A percentile compares a stretch with the other conserved stretches of the same genome.
Evolutionary conservation across 1,139 yeast species (phyloP).

Genomic region (Saccharomyces hybrid): DNA sequence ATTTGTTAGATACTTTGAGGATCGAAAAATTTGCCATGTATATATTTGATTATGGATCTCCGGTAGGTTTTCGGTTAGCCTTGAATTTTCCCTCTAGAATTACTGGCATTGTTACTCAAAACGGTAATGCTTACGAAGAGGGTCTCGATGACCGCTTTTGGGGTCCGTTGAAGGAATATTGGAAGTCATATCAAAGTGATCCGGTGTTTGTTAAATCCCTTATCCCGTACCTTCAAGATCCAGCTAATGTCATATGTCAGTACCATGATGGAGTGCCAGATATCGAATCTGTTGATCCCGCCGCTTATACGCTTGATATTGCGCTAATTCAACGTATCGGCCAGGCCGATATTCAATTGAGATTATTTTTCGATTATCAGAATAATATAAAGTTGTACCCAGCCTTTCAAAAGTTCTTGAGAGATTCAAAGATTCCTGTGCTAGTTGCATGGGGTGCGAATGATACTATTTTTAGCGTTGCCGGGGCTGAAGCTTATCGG

Average conservation of each 20-base stretch:
- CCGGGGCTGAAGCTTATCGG: conserved; percentile 36
- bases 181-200: conserved; percentile 26
- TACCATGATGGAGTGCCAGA: conserved; percentile 16
- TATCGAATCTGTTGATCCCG: conserved; percentile 30
- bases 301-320: conserved; percentile 31
- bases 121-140: conserved; percentile 40
- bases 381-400: conserved; percentile 35
- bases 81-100: conserved; percentile 23
- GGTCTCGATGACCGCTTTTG: conserved; percentile 35
- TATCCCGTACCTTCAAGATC: not conserved
- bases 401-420: conserved; percentile 34
- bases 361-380: conserved; percentile 34
- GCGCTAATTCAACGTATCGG: conserved; percentile 28
- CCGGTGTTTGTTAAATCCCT: conserved; percentile 4
- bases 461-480: conserved; percentile 32
- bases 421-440: conserved; percentile 33
- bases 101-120: conserved; percentile 34
- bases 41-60: not conserved
- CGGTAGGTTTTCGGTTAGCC: not conserved
- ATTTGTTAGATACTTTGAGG: not conserved
- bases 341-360: conserved; percentile 31
- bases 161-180: conserved; percentile 32
- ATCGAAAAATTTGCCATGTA: not conserved
- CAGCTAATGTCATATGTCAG: not conserved
- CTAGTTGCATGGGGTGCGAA: conserved; percentile 40